Conservation (phyloP, 345 rosid genomes). For the Eucalyptus rudis region DNA sequence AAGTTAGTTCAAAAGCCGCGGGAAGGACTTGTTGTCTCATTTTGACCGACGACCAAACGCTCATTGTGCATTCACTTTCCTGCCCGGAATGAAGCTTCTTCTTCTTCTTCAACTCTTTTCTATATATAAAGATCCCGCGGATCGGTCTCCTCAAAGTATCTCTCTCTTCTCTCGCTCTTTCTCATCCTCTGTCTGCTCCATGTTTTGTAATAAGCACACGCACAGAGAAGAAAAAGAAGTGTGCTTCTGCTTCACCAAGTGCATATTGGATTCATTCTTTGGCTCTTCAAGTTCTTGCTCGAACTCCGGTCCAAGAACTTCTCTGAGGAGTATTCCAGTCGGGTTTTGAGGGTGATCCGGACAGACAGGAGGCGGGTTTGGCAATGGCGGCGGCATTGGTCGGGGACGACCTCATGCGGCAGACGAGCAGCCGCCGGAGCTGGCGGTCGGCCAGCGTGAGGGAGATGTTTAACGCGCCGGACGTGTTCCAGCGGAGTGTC, state of each 20-base stretch:
- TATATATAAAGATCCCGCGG: not conserved
- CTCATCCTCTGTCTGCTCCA: too few relatives aligned
- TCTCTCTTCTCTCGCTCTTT: not conserved
- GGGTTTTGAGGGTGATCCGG: not conserved
- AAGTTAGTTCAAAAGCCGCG: not conserved
- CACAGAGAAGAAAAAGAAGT: not conserved
- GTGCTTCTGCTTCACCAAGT: not conserved
- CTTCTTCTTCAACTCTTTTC: not conserved
- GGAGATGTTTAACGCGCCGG: constrained; percentile 9
- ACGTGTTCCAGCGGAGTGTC: constrained; percentile 19
- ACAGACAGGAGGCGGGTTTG: not conserved
- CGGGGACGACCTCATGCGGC: constrained; percentile 13
- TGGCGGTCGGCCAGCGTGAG: constrained; percentile 8
- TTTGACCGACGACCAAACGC: constrained; percentile 1
- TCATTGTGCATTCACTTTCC: not conserved
- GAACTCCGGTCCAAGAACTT: not conserved
- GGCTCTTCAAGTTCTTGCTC: not conserved
- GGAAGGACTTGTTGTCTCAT: not conserved
- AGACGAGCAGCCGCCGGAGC: constrained; percentile 14
- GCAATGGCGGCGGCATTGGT: constrained; percentile 8
- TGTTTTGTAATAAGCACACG: too few relatives aligned
- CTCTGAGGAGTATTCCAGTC: not conserved
- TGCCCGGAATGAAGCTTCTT: not conserved
- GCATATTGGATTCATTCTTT: not conserved
- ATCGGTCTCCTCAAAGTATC: not conserved